A percentile compares a stretch with the other conserved stretches of the same genome.
These are phyloP conservation scores for Bauhinia variegata DNA, from an alignment of 306 rosid genomes.

Conservation along the genomic window DNA sequence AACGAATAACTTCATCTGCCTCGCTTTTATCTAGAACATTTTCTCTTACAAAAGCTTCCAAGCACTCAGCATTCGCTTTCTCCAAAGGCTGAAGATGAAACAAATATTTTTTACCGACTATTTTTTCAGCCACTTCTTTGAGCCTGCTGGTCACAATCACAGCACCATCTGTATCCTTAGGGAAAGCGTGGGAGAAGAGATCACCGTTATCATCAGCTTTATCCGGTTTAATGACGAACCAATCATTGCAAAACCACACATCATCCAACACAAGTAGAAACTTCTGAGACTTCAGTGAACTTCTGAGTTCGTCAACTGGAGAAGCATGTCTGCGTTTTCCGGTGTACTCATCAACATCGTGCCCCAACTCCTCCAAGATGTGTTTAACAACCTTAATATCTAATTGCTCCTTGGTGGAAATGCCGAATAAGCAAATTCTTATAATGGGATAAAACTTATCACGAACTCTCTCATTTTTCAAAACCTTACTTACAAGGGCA, in stretches of 20 bases:
- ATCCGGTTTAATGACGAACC: no score
- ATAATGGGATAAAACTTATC: no score
- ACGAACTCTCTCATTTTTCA: no score
- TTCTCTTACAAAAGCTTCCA: conserved; percentile 13
- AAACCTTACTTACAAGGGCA: no score
- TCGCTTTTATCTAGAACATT: background rate
- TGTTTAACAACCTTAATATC: background rate
- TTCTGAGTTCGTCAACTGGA: no score
- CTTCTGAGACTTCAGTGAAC: no score
- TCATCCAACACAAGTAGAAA: conserved; percentile 5
- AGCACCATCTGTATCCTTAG: background rate
- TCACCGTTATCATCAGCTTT: background rate
- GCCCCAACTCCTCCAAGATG: no score
- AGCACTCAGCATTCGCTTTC: no score
- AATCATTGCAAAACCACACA: background rate
- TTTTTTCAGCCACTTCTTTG: background rate
- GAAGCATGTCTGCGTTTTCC: no score
- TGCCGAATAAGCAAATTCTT: background rate
- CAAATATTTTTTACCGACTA: background rate
- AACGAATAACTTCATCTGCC: conserved; percentile 39
- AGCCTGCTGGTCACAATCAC: background rate
- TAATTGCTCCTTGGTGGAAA: background rate
- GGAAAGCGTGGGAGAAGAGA: background rate
- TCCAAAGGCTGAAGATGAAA: background rate
- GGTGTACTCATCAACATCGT: no score